Evolutionary conservation across 345 rosid species (phyloP).

Genomic region (Laguncularia racemosa): DNA sequence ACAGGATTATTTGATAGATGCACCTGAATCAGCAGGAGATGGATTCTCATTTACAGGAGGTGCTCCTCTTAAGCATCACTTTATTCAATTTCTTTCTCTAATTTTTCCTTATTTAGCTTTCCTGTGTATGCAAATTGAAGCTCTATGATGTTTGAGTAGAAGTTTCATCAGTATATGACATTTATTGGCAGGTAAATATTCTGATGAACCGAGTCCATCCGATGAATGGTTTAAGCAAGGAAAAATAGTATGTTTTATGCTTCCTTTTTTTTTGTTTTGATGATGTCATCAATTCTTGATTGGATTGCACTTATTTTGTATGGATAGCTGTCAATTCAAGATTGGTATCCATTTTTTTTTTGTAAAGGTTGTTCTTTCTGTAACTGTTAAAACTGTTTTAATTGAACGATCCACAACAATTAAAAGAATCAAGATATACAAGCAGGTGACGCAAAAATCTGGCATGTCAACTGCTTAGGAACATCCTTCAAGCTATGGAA

Average conservation of each 20-base stretch:
- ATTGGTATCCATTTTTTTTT: background rate
- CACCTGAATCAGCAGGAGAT: conserved; percentile 80
- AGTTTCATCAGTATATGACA: background rate
- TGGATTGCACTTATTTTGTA: background rate
- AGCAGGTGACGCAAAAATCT: no score
- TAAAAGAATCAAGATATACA: no score
- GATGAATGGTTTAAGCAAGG: conserved; percentile 92
- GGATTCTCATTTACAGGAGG: conserved; percentile 97
- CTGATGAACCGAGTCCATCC: conserved; percentile 68
- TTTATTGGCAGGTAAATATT: conserved; percentile 57
- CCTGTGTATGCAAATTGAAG: background rate
- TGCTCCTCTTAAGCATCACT: conserved; percentile 9
- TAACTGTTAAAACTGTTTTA: no score
- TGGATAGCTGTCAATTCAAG: background rate
- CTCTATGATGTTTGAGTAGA: background rate
- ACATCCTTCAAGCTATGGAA: no score
- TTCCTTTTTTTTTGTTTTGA: background rate
- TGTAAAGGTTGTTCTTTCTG: background rate
- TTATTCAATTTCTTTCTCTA: background rate
- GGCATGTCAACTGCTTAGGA: no score
- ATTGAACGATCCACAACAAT: no score
- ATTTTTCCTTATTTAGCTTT: background rate
- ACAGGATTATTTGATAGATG: conserved; percentile 84
- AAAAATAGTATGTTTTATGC: conserved; percentile 37
- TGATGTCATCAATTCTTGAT: background rate